phyloP scores from a whole-genome alignment of 2,329 filamentous ascomycete genomes.

The Paecilomyces sp. region DNA sequence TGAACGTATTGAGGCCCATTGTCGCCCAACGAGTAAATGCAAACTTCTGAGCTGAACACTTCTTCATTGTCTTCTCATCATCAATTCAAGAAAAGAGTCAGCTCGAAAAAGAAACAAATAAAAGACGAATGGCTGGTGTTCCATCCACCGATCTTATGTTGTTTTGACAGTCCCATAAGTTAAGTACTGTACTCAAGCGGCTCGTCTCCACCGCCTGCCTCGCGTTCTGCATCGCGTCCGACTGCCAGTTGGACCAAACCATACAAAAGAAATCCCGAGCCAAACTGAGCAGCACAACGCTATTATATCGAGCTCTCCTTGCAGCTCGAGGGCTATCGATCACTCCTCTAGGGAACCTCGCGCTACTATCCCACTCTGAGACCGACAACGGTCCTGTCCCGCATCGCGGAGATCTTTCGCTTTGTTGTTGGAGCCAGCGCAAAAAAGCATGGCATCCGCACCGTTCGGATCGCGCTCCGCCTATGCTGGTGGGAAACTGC shows the following conservation, averaged over 20 bases:
- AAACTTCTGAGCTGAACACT: background rate
- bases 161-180: background rate
- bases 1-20: background rate
- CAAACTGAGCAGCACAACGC: background rate
- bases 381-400: background rate
- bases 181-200: background rate
- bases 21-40: background rate
- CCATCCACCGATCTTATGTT: background rate
- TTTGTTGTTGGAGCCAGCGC: background rate
- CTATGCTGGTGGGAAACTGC: conserved; percentile 47
- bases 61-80: background rate
- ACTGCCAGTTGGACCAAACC: background rate
- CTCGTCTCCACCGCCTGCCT: background rate
- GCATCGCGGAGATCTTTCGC: background rate
- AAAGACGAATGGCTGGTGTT: background rate
- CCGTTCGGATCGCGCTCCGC: conserved; percentile 50
- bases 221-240: background rate
- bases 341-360: background rate
- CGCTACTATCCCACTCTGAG: background rate
- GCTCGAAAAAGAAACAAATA: background rate
- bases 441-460: conserved; percentile 44
- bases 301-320: background rate
- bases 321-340: background rate
- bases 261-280: background rate
- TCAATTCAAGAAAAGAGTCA: background rate